Percentiles rank a stretch among this genome's conserved stretches.
Evolutionary conservation across 148 eudicot species (phyloP).

Genomic region (Heliamphora exappendiculata): DNA sequence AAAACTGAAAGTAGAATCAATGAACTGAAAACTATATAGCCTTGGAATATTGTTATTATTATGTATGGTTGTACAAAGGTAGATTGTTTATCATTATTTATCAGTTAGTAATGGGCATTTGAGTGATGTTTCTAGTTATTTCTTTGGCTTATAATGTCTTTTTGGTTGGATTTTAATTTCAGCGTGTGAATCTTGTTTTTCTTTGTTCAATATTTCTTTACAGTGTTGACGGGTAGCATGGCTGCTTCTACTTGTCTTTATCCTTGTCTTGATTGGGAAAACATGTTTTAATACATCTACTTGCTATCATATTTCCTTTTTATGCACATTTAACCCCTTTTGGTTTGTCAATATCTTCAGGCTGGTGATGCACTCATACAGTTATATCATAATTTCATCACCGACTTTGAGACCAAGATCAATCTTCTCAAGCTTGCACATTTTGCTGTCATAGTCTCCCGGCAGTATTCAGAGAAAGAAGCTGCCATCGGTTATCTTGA

Average conservation of each 20-base stretch:
- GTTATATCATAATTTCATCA: constrained; percentile 84
- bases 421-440: constrained; percentile 98
- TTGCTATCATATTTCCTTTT: background rate
- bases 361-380: constrained; percentile 93
- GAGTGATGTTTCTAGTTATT: background rate
- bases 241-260: background rate
- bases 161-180: background rate
- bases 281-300: background rate
- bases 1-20: too few species aligned
- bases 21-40: too few species aligned
- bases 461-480: constrained; percentile 76
- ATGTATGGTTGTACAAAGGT: too few species aligned
- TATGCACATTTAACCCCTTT: background rate
- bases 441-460: constrained; percentile 87
- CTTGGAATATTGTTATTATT: too few species aligned
- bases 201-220: background rate
- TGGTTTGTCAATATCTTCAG: constrained; percentile 30
- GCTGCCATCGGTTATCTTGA: constrained; percentile 82
- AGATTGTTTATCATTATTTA: background rate
- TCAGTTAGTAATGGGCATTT: background rate
- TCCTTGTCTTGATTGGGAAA: constrained; percentile 1
- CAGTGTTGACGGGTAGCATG: background rate
- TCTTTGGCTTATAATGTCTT: background rate
- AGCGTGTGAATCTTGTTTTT: background rate
- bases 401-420: constrained; percentile 92